A percentile compares a stretch with the other conserved stretches of the same genome.
phyloP scores from a whole-genome alignment of 2,329 filamentous ascomycete species.

The Fusarium vanettenii region DNA sequence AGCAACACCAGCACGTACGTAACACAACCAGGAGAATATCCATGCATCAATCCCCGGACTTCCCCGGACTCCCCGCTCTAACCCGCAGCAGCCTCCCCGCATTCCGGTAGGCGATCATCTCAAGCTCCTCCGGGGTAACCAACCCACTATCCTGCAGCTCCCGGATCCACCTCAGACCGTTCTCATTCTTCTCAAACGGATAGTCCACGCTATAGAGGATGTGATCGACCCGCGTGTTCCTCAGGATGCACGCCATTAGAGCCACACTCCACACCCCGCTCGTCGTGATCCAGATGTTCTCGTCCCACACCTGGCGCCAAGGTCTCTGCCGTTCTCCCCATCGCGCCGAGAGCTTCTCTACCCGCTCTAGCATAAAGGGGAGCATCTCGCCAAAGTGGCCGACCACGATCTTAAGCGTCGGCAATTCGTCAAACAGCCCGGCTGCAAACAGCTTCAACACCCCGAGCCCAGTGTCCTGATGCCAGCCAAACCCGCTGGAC shows the following conservation, averaged over 20 bases:
- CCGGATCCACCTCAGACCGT: constrained; percentile 59
- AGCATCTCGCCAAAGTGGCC: constrained; percentile 60
- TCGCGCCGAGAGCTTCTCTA: constrained; percentile 44
- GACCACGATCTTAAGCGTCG: constrained; percentile 52
- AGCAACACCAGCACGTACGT: background rate
- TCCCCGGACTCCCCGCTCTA: constrained; percentile 31
- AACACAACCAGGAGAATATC: background rate
- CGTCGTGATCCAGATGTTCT: constrained; percentile 69
- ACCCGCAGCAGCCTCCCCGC: constrained; percentile 58
- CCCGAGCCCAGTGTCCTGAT: constrained; percentile 59
- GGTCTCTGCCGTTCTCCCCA: constrained; percentile 48
- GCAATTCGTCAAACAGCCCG: constrained; percentile 51
- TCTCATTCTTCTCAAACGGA: constrained; percentile 63
- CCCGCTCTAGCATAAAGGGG: constrained; percentile 65
- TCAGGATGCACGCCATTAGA: constrained; percentile 57
- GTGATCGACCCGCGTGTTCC: constrained; percentile 59
- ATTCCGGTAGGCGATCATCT: constrained; percentile 62
- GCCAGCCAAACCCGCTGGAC: constrained; percentile 61
- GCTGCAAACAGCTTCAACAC: constrained; percentile 50
- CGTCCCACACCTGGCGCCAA: constrained; percentile 63
- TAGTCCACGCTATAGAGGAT: constrained; percentile 70
- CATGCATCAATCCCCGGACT: background rate
- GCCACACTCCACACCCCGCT: constrained; percentile 63
- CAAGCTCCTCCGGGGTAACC: constrained; percentile 60
- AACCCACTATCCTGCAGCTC: constrained; percentile 62